A percentile compares a stretch with the other conserved stretches of the same genome.
These are phyloP conservation scores for Elongisporangium anandrum DNA, from an alignment of 352 stramenopile genomes.

Conservation along the genomic window DNA sequence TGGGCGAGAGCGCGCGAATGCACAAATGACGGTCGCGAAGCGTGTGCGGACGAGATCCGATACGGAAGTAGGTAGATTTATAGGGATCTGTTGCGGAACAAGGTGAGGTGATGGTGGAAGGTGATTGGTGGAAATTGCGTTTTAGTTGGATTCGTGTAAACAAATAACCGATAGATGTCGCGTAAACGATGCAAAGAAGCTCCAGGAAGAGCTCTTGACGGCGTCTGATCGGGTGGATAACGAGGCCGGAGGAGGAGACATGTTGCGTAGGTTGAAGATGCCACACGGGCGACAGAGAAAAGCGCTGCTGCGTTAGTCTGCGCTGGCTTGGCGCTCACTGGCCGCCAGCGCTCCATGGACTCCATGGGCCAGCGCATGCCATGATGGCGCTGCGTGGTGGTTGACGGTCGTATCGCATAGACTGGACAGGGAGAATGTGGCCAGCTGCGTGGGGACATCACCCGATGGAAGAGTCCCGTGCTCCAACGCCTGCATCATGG, in stretches of 20 bases:
- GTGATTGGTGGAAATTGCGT: background rate
- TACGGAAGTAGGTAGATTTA: background rate
- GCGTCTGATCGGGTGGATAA: background rate
- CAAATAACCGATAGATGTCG: background rate
- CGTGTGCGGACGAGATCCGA: background rate
- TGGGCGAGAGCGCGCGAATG: slow-evolving; percentile 20
- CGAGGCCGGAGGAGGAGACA: background rate
- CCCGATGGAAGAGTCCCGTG: too few species aligned
- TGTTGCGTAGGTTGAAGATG: slow-evolving; percentile 2
- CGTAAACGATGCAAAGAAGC: background rate
- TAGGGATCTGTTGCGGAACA: background rate
- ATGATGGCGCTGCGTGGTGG: background rate
- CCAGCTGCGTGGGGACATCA: too few species aligned
- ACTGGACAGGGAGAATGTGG: background rate
- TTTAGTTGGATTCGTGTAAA: background rate
- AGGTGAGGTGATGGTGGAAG: background rate
- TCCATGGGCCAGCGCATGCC: background rate
- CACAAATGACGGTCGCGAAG: slow-evolving; percentile 16
- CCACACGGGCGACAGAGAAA: background rate
- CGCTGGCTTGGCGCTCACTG: background rate
- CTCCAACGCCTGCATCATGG: too few species aligned
- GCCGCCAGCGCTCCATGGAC: background rate
- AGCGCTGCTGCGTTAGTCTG: background rate
- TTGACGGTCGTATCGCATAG: background rate
- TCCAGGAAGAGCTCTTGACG: background rate